Conservation (phyloP, 495 filamentous ascomycete genomes). For the Pseudoneurospora amorphoporcata region DNA sequence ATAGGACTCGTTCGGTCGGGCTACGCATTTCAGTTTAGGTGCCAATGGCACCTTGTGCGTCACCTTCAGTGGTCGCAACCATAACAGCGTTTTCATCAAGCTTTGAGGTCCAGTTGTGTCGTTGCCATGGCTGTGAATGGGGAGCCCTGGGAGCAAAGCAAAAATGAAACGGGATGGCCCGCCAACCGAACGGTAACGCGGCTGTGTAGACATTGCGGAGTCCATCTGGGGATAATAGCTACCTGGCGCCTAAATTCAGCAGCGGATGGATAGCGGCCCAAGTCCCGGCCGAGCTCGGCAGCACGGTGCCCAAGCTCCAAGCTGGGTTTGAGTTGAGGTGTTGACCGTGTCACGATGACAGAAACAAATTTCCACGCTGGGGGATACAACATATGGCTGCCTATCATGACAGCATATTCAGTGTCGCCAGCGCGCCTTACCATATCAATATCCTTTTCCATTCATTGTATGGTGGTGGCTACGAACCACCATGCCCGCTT, state of each 20-base stretch:
- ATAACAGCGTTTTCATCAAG: background rate
- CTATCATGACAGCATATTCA: background rate
- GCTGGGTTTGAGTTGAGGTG: background rate
- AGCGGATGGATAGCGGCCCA: background rate
- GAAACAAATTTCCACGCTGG: background rate
- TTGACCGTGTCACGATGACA: background rate
- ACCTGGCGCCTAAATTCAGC: background rate
- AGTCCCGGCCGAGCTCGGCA: background rate
- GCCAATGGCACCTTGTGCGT: background rate
- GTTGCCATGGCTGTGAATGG: background rate
- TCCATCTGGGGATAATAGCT: background rate
- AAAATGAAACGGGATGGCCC: constrained; percentile 4
- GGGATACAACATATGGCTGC: background rate
- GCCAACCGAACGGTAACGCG: background rate
- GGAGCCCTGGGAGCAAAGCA: background rate
- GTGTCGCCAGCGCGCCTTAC: background rate
- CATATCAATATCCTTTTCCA: background rate
- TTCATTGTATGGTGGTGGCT: background rate
- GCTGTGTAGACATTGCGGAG: background rate
- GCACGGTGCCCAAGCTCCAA: background rate
- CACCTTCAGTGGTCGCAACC: background rate
- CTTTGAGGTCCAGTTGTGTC: background rate
- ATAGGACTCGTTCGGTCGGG: background rate
- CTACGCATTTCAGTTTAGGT: background rate
- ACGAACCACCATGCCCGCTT: background rate